Evolutionary conservation across 2,329 filamentous ascomycete genomes (phyloP).

Genomic region (Exophiala xenobiotica): DNA sequence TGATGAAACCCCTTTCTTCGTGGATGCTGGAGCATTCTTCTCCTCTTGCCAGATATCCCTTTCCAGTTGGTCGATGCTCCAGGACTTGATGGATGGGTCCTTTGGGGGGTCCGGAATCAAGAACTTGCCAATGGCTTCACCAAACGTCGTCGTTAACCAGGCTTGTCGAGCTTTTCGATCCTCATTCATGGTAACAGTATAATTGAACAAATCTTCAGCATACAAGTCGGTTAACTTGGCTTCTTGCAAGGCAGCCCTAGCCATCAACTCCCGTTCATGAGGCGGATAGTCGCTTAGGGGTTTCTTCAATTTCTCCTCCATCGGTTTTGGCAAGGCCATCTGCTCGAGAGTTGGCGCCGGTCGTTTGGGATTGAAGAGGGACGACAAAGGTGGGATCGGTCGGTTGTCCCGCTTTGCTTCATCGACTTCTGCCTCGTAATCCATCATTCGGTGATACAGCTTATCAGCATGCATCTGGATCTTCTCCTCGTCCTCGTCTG

Average conservation of each 20-base stretch:
- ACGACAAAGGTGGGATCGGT: constrained; percentile 45
- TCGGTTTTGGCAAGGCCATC: constrained; percentile 24
- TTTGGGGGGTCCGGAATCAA: constrained; percentile 30
- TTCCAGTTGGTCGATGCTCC: constrained; percentile 25
- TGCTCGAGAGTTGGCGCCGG: constrained; percentile 37
- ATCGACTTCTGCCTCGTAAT: constrained; percentile 74
- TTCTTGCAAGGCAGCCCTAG: constrained; percentile 29
- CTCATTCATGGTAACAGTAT: constrained; percentile 29
- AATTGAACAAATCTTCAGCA: constrained; percentile 29
- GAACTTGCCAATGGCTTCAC: constrained; percentile 30
- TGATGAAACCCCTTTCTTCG: background rate
- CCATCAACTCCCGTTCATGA: constrained; percentile 48
- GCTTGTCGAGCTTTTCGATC: constrained; percentile 27
- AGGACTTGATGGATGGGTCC: constrained; percentile 27
- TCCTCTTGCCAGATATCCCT: constrained; percentile 29
- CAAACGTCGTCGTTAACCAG: constrained; percentile 28
- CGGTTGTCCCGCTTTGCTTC: constrained; percentile 49
- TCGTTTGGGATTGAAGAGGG: constrained; percentile 43
- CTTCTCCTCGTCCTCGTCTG: constrained; percentile 73
- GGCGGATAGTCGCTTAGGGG: constrained; percentile 44
- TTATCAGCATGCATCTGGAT: constrained; percentile 96
- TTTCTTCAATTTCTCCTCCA: constrained; percentile 33
- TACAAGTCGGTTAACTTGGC: constrained; percentile 28
- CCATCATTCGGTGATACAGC: constrained; percentile 82
- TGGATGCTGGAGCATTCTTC: background rate